phyloP scores from a whole-genome alignment of 129 eudicot genomes.

The Flaveria bidentis region DNA sequence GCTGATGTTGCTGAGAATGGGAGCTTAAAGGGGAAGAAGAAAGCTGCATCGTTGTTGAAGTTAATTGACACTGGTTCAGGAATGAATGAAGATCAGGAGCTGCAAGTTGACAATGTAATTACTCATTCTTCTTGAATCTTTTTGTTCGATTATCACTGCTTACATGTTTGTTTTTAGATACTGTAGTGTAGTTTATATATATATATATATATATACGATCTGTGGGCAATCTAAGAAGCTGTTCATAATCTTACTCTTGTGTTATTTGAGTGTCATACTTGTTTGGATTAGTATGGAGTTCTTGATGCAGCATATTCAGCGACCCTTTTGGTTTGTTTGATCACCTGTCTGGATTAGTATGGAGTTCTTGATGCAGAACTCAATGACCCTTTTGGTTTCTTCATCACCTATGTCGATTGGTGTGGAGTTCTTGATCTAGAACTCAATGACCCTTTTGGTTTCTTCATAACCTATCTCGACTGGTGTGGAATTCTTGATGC shows the following conservation, averaged over 20 bases:
- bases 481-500: no score
- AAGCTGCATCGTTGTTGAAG: slow-evolving; percentile 61
- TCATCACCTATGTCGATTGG: not conserved
- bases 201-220: slow-evolving; percentile 3
- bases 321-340: not conserved
- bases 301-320: not conserved
- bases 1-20: slow-evolving; percentile 66
- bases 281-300: not conserved
- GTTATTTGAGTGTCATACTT: slow-evolving; percentile 2
- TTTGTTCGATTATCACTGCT: not conserved
- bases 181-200: not conserved
- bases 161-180: not conserved
- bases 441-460: not conserved
- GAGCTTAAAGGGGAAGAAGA: slow-evolving; percentile 62
- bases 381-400: not conserved
- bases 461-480: not conserved
- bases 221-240: slow-evolving; percentile 10
- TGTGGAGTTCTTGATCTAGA: slow-evolving; percentile 6
- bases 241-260: slow-evolving; percentile 6
- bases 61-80: slow-evolving; percentile 40
- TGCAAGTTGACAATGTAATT: slow-evolving; percentile 29
- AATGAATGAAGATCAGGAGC: slow-evolving; percentile 23
- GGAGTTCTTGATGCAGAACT: slow-evolving; percentile 11
- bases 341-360: not conserved
- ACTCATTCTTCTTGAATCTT: slow-evolving; percentile 34